These are phyloP conservation scores for Ormosia semicastrata DNA, from an alignment of 306 rosid genomes.

Conservation along the genomic window DNA sequence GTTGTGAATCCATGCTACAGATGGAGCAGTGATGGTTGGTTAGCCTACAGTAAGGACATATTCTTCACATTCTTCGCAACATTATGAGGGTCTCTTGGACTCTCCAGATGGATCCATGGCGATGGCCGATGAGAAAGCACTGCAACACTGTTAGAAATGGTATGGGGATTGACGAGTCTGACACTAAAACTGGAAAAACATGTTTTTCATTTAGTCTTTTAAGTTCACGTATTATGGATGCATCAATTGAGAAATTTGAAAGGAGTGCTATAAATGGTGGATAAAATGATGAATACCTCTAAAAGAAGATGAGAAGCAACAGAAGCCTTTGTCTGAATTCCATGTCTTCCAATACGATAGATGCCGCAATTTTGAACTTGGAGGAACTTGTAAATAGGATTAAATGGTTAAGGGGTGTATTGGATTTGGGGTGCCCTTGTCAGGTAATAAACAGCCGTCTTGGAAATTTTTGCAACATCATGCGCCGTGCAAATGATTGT, in stretches of 20 bases:
- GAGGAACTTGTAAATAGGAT: constrained; percentile 72
- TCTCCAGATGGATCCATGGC: not conserved
- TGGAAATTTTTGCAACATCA: constrained; percentile 60
- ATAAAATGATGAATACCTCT: constrained; percentile 25
- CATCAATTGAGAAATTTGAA: constrained; percentile 29
- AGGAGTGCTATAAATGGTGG: constrained; percentile 3
- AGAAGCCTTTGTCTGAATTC: constrained; percentile 42
- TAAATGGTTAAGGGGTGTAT: constrained; percentile 63
- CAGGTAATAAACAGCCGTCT: constrained; percentile 30
- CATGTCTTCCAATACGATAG: constrained; percentile 47
- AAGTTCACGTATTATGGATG: constrained; percentile 19
- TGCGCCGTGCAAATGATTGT: constrained; percentile 31
- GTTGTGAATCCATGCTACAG: constrained; percentile 4
- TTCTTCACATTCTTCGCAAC: constrained; percentile 24
- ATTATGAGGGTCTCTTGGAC: constrained; percentile 7
- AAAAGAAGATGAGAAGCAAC: constrained; percentile 43
- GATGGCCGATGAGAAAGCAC: constrained; percentile 12
- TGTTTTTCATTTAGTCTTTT: constrained; percentile 31
- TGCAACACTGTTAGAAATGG: not conserved
- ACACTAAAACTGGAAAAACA: constrained; percentile 22
- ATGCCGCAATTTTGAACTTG: constrained; percentile 65
- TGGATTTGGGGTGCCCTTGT: constrained; percentile 48
- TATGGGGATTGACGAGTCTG: constrained; percentile 18
- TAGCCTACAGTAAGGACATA: constrained; percentile 27
- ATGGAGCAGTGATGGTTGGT: constrained; percentile 26